These are phyloP conservation scores for Lactifluus pinguis DNA, from an alignment of 768 basidiomycete species.

Conservation along the genomic window DNA sequence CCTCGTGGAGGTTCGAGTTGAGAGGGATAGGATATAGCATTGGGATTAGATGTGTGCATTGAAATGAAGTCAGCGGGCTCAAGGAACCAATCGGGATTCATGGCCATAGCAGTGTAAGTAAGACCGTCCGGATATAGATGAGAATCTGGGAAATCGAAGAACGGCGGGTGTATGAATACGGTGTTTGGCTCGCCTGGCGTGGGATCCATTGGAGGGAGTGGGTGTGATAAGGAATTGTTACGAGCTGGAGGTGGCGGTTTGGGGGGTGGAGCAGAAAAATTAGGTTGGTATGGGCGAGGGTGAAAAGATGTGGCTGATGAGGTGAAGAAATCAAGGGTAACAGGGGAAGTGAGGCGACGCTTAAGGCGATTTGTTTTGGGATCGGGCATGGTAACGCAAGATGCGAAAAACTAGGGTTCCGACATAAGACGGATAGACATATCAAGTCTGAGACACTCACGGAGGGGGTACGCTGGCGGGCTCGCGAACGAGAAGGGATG, in stretches of 20 bases:
- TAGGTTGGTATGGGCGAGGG: slow-evolving; percentile 53
- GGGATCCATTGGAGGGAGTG: slow-evolving; percentile 40
- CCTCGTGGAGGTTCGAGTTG: slow-evolving; percentile 76
- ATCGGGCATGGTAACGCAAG: slow-evolving; percentile 13
- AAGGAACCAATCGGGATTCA: slow-evolving; percentile 75
- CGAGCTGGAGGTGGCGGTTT: slow-evolving; percentile 15
- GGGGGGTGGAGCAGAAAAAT: slow-evolving; percentile 16
- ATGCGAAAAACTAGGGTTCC: neutral
- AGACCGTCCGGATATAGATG: slow-evolving; percentile 56
- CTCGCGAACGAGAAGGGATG: slow-evolving; percentile 7
- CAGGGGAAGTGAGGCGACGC: slow-evolving; percentile 38
- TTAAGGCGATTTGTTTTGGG: slow-evolving; percentile 27
- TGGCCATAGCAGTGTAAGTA: slow-evolving; percentile 61
- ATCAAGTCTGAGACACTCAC: neutral
- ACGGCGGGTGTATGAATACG: slow-evolving; percentile 69
- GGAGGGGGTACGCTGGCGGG: slow-evolving; percentile 6
- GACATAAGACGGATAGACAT: neutral
- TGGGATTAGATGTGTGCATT: slow-evolving; percentile 35
- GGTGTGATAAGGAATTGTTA: slow-evolving; percentile 18
- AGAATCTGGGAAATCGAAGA: slow-evolving; percentile 54
- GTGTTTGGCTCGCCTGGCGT: slow-evolving; percentile 53
- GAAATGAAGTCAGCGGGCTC: slow-evolving; percentile 54
- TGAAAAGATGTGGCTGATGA: slow-evolving; percentile 56
- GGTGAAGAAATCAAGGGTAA: slow-evolving; percentile 52
- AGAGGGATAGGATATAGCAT: slow-evolving; percentile 62